A percentile compares a stretch with the other conserved stretches of the same genome.
phyloP scores from a whole-genome alignment of 768 basidiomycete species.

The Vararia minispora region DNA sequence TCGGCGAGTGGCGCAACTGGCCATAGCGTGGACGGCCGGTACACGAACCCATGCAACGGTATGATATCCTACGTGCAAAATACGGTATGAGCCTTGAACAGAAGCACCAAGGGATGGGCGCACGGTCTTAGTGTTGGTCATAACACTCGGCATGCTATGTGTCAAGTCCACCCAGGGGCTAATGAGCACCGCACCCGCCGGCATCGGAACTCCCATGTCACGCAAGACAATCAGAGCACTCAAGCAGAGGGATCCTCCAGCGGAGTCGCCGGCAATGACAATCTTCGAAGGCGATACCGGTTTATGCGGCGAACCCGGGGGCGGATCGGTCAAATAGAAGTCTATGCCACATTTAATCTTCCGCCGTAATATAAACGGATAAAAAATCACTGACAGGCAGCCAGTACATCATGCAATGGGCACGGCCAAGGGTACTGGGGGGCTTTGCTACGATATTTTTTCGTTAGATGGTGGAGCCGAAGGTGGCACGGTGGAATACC shows the following conservation, averaged over 20 bases:
- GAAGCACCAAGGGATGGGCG: constrained; percentile 10
- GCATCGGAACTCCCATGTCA: constrained; percentile 57
- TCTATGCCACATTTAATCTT: too few species aligned
- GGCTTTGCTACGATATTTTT: constrained; percentile 40
- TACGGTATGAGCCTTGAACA: neutral
- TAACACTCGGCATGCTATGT: constrained; percentile 69
- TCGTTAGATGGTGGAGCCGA: neutral
- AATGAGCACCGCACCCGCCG: constrained; percentile 68
- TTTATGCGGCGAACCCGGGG: constrained; percentile 48
- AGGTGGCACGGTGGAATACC: constrained; percentile 20
- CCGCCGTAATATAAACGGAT: too few species aligned
- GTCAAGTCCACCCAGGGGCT: constrained; percentile 84
- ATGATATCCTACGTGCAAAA: constrained; percentile 45
- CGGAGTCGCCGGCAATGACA: constrained; percentile 71
- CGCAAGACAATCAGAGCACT: constrained; percentile 52
- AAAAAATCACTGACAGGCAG: constrained; percentile 54
- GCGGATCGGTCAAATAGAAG: constrained; percentile 65
- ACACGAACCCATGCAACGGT: constrained; percentile 48
- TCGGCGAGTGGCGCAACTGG: constrained; percentile 31
- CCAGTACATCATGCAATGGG: constrained; percentile 64
- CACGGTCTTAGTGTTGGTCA: constrained; percentile 54
- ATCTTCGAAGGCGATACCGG: constrained; percentile 57
- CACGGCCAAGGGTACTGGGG: constrained; percentile 83
- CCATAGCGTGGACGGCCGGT: constrained; percentile 49
- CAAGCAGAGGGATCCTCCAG: constrained; percentile 60